Evolutionary conservation across 1,284 basidiomycete species (phyloP).

Genomic region (Veloboletus limbatus): DNA sequence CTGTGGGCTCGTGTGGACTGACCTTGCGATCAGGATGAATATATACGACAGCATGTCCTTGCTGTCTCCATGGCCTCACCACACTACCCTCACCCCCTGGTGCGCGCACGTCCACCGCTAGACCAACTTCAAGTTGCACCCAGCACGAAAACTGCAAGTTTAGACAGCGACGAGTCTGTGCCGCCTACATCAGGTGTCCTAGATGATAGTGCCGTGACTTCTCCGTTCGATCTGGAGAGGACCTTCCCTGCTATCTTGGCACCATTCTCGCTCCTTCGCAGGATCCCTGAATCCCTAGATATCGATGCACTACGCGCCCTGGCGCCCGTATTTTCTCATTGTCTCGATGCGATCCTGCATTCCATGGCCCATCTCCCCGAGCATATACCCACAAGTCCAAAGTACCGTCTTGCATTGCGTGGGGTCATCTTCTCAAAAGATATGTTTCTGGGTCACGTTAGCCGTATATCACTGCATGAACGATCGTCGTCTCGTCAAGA

Average conservation of each 20-base stretch:
- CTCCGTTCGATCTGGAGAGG: conserved; percentile 30
- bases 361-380: conserved; percentile 26
- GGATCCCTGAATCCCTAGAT: conserved; percentile 23
- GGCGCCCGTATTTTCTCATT: conserved; percentile 21
- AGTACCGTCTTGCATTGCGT: conserved; percentile 23
- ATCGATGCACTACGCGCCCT: conserved; percentile 30
- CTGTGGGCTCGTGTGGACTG: conserved; percentile 18
- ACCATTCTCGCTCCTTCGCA: conserved; percentile 25
- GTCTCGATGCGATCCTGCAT: conserved; percentile 29
- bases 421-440: conserved; percentile 25
- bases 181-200: conserved; percentile 8
- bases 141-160: conserved; percentile 11
- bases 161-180: conserved; percentile 15
- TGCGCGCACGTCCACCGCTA: conserved; percentile 1
- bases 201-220: background rate
- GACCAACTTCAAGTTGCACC: background rate
- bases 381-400: conserved; percentile 19
- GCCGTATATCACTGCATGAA: conserved; percentile 10
- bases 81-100: conserved; percentile 12
- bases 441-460: conserved; percentile 25
- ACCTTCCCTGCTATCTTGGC: conserved; percentile 34
- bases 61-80: conserved; percentile 11
- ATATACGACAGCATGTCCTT: conserved; percentile 1
- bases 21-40: background rate
- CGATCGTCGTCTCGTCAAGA: conserved; percentile 8